These are phyloP conservation scores for Chlamydomonas urium DNA, from an alignment of 139 green algal species.

Conservation along the genomic window DNA sequence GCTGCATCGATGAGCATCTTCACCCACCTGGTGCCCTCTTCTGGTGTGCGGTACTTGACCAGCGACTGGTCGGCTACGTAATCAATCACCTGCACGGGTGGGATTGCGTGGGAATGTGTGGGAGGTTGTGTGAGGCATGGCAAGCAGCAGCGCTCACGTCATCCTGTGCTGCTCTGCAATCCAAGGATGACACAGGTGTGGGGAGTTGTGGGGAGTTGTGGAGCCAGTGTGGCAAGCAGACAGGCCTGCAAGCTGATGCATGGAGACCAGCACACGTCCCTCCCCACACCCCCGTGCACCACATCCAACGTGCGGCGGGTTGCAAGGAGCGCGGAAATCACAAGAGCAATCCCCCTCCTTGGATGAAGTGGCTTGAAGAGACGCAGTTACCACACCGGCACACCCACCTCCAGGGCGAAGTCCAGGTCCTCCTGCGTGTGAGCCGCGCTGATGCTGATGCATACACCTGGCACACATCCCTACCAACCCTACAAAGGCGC, in stretches of 20 bases:
- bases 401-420: slow-evolving; percentile 68
- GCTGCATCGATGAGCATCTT: too few species aligned
- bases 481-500: not conserved
- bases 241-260: too few species aligned
- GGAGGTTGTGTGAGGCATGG: not conserved
- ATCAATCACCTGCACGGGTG: slow-evolving; percentile 30
- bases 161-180: not conserved
- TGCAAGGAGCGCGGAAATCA: too few species aligned
- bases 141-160: not conserved
- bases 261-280: not conserved
- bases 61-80: slow-evolving; percentile 48
- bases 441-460: slow-evolving; percentile 72
- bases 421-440: slow-evolving; percentile 89
- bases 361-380: not conserved
- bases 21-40: not conserved
- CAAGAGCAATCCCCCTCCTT: not conserved
- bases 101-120: not conserved
- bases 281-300: not conserved
- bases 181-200: not conserved
- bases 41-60: slow-evolving; percentile 54
- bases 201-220: too few species aligned
- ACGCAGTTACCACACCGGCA: not conserved
- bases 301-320: not conserved
- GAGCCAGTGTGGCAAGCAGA: too few species aligned
- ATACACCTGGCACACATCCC: not conserved